Conservation (phyloP, 139 green algal genomes). For the Marvania coccoides region DNA sequence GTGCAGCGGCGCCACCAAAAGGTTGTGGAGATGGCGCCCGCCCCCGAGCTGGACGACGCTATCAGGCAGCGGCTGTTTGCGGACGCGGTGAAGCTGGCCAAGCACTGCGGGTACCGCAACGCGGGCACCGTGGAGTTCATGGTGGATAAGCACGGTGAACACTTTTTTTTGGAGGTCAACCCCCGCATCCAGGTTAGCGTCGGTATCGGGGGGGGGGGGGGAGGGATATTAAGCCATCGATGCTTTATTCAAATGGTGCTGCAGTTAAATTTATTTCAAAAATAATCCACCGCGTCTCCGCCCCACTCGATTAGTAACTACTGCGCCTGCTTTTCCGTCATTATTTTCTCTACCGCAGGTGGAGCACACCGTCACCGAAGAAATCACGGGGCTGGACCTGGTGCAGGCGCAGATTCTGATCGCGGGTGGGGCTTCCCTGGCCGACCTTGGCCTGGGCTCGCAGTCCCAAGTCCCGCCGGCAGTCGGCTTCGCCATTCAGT, state of each 20-base stretch:
- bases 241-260: too few relatives aligned
- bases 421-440: constrained; percentile 70
- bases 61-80: constrained; percentile 45
- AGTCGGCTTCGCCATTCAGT: constrained; percentile 88
- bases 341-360: constrained; percentile 53
- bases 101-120: constrained; percentile 74
- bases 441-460: constrained; percentile 59
- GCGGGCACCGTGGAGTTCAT: constrained; percentile 98
- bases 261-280: too few relatives aligned
- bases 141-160: constrained; percentile 79
- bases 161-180: constrained; percentile 99
- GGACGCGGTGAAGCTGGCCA: constrained; percentile 68
- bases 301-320: not conserved
- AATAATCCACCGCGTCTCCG: too few relatives aligned
- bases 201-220: not conserved
- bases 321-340: not conserved
- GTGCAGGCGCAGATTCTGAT: constrained; percentile 88
- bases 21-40: constrained; percentile 86
- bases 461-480: constrained; percentile 53
- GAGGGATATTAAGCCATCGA: not conserved
- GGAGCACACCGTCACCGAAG: constrained; percentile 96
- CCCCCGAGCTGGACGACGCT: constrained; percentile 39
- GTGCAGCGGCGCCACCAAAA: constrained; percentile 98
- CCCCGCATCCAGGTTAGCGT: constrained; percentile 77
- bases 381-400: constrained; percentile 92